Evolutionary conservation across 2,329 filamentous ascomycete species (phyloP).

Genomic region (Aspergillus hiratsukae): DNA sequence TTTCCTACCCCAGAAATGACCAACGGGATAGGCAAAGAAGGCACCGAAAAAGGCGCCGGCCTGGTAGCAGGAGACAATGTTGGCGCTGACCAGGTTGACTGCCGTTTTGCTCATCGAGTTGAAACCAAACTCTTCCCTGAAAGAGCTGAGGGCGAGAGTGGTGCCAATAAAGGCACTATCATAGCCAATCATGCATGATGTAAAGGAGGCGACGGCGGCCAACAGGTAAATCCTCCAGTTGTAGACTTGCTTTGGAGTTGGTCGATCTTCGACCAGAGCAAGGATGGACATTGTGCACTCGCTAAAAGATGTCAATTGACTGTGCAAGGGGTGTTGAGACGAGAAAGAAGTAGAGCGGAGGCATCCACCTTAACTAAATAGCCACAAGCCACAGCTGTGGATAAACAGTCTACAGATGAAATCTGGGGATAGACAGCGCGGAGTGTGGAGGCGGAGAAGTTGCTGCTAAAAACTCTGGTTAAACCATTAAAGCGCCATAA

Average conservation of each 20-base stretch:
- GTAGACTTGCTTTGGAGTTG: constrained; percentile 55
- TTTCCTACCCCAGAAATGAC: constrained; percentile 64
- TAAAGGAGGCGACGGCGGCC: constrained; percentile 52
- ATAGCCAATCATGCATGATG: constrained; percentile 57
- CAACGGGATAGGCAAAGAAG: constrained; percentile 62
- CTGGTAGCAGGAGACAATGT: constrained; percentile 78
- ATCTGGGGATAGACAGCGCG: constrained; percentile 11
- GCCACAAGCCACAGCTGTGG: constrained; percentile 6
- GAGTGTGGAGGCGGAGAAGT: background rate
- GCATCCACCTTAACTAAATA: constrained; percentile 15
- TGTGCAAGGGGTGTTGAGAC: too few relatives aligned
- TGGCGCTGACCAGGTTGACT: constrained; percentile 61
- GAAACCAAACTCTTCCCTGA: constrained; percentile 65
- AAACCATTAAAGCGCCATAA: background rate
- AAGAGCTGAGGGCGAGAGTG: constrained; percentile 66
- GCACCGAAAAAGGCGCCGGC: constrained; percentile 80
- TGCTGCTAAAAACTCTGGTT: background rate
- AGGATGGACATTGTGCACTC: constrained; percentile 36
- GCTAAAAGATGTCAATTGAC: too few relatives aligned
- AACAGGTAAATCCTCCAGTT: constrained; percentile 57
- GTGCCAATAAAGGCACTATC: constrained; percentile 77
- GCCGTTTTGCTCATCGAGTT: constrained; percentile 42
- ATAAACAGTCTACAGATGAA: background rate
- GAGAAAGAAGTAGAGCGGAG: background rate
- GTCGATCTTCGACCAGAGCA: constrained; percentile 42